Evolutionary conservation across 2,329 filamentous ascomycete genomes (phyloP).

Genomic region (Scytalidium sp.): DNA sequence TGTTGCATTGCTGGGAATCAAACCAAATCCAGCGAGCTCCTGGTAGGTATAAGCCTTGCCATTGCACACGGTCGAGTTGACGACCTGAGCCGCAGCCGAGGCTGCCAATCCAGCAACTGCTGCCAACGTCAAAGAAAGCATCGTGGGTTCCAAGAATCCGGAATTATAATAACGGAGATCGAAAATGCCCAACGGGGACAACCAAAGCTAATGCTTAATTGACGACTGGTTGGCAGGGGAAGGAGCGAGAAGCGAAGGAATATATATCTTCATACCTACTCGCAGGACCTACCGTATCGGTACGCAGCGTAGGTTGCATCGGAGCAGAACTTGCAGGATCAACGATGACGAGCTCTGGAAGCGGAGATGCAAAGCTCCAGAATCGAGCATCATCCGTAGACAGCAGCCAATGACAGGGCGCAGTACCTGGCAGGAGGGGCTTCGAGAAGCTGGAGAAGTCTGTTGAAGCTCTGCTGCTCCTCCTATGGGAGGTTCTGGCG

Average conservation of each 20-base stretch:
- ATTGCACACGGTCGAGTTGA: slow-evolving; percentile 49
- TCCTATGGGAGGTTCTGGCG: too few relatives aligned
- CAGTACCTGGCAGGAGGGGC: not conserved
- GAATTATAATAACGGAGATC: not conserved
- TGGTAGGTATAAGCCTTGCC: slow-evolving; percentile 63
- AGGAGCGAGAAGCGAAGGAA: not conserved
- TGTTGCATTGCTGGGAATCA: slow-evolving; percentile 50
- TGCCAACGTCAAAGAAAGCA: slow-evolving; percentile 10
- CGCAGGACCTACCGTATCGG: too few relatives aligned
- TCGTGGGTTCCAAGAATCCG: slow-evolving; percentile 1
- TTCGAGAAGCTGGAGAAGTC: too few relatives aligned
- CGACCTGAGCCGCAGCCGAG: slow-evolving; percentile 3
- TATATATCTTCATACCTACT: not conserved
- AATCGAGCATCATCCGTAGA: too few relatives aligned
- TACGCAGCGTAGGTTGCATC: too few relatives aligned
- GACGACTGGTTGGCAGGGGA: too few relatives aligned
- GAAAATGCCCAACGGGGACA: not conserved
- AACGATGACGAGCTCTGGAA: not conserved
- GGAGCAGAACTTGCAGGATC: not conserved
- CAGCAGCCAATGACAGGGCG: not conserved
- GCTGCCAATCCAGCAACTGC: slow-evolving; percentile 4
- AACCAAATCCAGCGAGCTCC: slow-evolving; percentile 64
- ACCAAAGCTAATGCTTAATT: not conserved
- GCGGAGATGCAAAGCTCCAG: not conserved
- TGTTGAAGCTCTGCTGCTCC: too few relatives aligned